phyloP scores from a whole-genome alignment of 1,139 yeast species.

The Saccharomyces uvarum region DNA sequence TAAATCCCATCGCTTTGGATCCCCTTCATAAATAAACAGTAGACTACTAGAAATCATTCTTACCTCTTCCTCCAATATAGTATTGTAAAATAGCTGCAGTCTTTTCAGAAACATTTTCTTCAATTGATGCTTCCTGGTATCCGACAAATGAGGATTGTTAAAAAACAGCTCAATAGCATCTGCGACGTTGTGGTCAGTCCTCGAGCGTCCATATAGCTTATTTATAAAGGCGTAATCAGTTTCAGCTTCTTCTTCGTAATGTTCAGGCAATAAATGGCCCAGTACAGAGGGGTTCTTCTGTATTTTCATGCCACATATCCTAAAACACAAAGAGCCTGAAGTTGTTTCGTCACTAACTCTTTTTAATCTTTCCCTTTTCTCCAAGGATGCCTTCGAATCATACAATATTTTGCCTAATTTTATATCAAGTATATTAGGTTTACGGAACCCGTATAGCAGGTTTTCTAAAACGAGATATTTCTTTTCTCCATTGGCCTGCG shows the following conservation, averaged over 20 bases:
- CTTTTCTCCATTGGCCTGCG: slow-evolving; percentile 11
- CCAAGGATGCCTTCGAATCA: slow-evolving; percentile 52
- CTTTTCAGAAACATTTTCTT: slow-evolving; percentile 45
- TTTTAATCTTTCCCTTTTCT: slow-evolving; percentile 53
- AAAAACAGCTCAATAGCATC: slow-evolving; percentile 51
- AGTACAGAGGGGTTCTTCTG: slow-evolving; percentile 16
- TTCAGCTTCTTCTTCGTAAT: slow-evolving; percentile 21
- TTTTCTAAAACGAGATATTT: slow-evolving; percentile 67
- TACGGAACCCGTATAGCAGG: slow-evolving; percentile 48
- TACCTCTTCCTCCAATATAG: slow-evolving; percentile 53
- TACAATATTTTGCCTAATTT: slow-evolving; percentile 69
- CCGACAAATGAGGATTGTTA: slow-evolving; percentile 31
- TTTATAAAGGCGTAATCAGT: slow-evolving; percentile 44
- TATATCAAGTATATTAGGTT: slow-evolving; percentile 74
- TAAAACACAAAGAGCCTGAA: slow-evolving; percentile 62
- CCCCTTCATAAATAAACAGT: slow-evolving; percentile 68
- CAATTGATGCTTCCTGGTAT: slow-evolving; percentile 31
- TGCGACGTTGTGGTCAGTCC: slow-evolving; percentile 39
- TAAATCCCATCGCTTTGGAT: slow-evolving; percentile 42
- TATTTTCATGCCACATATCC: slow-evolving; percentile 86
- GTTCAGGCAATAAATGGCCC: slow-evolving; percentile 9
- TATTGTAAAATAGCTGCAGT: slow-evolving; percentile 56
- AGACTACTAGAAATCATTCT: slow-evolving; percentile 70
- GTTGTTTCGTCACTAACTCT: slow-evolving; percentile 67
- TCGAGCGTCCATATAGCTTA: slow-evolving; percentile 62